A percentile compares a stretch with the other conserved stretches of the same genome.
These are phyloP conservation scores for Vanderwaltozyma polyspora DNA, from an alignment of 805 yeast species.

Conservation along the genomic window DNA sequence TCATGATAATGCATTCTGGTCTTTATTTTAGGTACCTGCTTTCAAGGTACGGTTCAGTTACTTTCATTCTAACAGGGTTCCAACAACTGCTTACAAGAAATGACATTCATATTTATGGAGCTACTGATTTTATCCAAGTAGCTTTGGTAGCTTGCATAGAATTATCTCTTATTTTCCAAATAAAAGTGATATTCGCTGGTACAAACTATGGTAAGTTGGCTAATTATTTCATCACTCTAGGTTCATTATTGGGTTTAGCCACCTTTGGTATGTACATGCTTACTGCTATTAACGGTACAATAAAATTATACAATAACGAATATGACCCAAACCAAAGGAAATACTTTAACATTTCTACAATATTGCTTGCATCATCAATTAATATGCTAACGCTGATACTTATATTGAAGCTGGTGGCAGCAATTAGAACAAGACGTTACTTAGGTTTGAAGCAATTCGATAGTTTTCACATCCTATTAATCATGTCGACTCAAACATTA, in stretches of 20 bases:
- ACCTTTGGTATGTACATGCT: conserved; percentile 51
- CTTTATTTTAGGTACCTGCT: conserved; percentile 44
- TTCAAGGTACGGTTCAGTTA: conserved; percentile 39
- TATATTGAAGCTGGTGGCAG: conserved; percentile 51
- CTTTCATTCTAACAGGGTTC: conserved; percentile 38
- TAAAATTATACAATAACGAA: conserved; percentile 23
- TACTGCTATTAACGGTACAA: conserved; percentile 36
- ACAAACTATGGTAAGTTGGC: conserved; percentile 39
- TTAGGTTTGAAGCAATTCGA: conserved; percentile 78
- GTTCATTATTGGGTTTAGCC: conserved; percentile 38
- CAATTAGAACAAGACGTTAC: conserved; percentile 59
- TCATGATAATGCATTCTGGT: conserved; percentile 50
- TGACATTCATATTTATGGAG: conserved; percentile 41
- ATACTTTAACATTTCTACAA: conserved; percentile 42
- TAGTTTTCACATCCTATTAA: conserved; percentile 65
- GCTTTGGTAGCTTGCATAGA: conserved; percentile 52
- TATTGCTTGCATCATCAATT: conserved; percentile 60
- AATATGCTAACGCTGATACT: conserved; percentile 51
- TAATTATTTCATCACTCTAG: conserved; percentile 27
- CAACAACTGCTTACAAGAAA: conserved; percentile 28
- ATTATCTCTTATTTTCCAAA: conserved; percentile 57
- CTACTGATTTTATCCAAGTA: conserved; percentile 48
- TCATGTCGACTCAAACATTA: conserved; percentile 76
- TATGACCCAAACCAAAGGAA: conserved; percentile 22
- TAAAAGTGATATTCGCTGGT: conserved; percentile 54